Percentiles rank a stretch among this genome's conserved stretches.
Conservation (phyloP, 2,329 filamentous ascomycete genomes). For the Sordariomycetes sp. region DNA sequence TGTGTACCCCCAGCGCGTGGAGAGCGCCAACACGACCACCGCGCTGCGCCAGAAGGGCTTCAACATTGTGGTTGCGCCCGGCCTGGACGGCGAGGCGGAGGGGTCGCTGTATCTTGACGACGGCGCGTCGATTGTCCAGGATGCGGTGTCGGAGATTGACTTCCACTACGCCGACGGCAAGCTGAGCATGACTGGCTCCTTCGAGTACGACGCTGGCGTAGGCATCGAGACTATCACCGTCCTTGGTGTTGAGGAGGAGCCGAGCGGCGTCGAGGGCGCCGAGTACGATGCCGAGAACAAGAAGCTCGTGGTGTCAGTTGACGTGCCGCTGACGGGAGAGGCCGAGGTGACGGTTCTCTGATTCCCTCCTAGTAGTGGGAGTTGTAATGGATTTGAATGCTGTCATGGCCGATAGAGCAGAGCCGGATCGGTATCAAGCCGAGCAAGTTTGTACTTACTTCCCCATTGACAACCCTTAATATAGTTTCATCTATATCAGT, state of each 20-base stretch:
- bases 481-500: neutral
- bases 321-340: conserved; percentile 10
- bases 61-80: conserved; percentile 46
- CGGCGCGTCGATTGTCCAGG: conserved; percentile 22
- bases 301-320: conserved; percentile 10
- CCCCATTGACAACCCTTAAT: neutral
- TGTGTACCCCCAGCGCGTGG: conserved; percentile 45
- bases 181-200: neutral
- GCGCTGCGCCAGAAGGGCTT: conserved; percentile 53
- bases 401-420: neutral
- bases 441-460: no score
- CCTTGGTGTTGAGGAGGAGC: conserved; percentile 6
- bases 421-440: no score
- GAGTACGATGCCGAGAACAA: conserved; percentile 12
- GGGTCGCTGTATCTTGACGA: conserved; percentile 63
- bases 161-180: neutral
- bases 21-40: conserved; percentile 47
- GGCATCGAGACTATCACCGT: neutral
- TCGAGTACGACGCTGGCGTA: neutral
- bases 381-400: neutral
- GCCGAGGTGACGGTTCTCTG: conserved; percentile 1
- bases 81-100: conserved; percentile 41
- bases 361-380: neutral
- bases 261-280: conserved; percentile 6
- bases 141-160: neutral